These are phyloP conservation scores for Rugonectria rugulosa DNA, from an alignment of 2,329 filamentous ascomycete genomes.

Conservation along the genomic window DNA sequence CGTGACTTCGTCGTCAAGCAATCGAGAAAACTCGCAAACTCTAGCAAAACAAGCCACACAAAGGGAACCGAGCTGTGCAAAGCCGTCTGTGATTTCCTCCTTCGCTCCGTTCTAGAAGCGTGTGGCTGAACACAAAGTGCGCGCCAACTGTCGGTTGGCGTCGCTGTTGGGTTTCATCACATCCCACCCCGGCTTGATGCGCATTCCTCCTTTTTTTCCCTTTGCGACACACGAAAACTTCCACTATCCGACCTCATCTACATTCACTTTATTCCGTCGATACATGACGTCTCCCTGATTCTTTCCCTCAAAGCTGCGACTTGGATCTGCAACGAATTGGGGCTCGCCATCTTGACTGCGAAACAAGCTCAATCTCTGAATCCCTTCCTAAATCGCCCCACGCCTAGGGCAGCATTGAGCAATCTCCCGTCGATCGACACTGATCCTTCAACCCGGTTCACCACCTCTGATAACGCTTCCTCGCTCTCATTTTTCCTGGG, in stretches of 20 bases:
- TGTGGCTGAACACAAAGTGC: neutral
- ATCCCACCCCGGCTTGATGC: neutral
- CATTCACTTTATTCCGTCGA: neutral
- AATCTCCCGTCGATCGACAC: neutral
- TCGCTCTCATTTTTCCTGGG: neutral
- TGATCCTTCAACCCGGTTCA: neutral
- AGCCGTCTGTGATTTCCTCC: neutral
- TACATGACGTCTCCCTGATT: too few species aligned
- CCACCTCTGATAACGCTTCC: too few species aligned
- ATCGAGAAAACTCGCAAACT: neutral
- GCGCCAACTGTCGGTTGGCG: neutral
- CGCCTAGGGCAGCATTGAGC: neutral
- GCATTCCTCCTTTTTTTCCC: neutral
- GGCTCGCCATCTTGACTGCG: too few species aligned
- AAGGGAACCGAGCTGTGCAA: neutral
- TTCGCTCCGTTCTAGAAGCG: neutral
- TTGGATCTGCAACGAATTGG: too few species aligned
- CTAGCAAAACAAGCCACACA: neutral
- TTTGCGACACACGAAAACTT: neutral
- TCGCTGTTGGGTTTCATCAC: neutral
- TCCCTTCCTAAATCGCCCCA: neutral
- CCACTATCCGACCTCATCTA: neutral
- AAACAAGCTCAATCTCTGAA: neutral
- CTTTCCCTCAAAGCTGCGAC: too few species aligned
- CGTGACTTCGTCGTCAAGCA: neutral